Conservation (phyloP, 495 filamentous ascomycete species). For the Aspergillus egyptiacus region DNA sequence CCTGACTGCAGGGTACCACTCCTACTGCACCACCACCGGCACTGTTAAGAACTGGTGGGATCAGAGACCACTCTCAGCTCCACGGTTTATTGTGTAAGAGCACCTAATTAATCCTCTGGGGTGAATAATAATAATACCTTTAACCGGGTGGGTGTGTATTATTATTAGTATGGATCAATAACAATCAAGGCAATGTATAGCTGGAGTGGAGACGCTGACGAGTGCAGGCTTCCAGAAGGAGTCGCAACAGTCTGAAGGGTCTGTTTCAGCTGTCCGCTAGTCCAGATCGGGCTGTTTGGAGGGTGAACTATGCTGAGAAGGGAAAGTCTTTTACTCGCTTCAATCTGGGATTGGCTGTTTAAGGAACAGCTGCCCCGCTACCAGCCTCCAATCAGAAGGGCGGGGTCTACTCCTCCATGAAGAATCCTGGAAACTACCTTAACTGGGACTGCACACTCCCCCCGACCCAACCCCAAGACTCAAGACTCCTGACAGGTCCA, state of each 20-base stretch:
- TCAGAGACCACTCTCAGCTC: not conserved
- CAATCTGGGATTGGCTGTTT: not conserved
- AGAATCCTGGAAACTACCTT: no score
- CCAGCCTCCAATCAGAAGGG: not conserved
- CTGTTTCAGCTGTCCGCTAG: conserved; percentile 17
- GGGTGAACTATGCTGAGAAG: conserved; percentile 5
- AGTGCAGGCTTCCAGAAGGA: conserved; percentile 21
- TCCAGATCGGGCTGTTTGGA: conserved; percentile 1
- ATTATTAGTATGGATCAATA: no score
- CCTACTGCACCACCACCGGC: not conserved
- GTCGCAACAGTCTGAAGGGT: conserved; percentile 15
- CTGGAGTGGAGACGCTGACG: conserved; percentile 16
- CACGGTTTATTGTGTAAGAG: no score
- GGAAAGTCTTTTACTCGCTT: conserved; percentile 9
- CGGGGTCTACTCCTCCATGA: not conserved
- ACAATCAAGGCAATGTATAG: no score
- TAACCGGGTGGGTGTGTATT: no score
- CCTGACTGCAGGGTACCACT: not conserved
- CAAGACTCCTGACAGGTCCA: not conserved
- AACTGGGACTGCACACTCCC: no score
- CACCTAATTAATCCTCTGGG: no score
- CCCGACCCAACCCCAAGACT: not conserved
- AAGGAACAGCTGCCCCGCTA: not conserved
- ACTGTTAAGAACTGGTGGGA: not conserved
- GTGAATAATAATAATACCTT: no score